phyloP scores from a whole-genome alignment of 768 basidiomycete genomes.

The Zangia roseola region DNA sequence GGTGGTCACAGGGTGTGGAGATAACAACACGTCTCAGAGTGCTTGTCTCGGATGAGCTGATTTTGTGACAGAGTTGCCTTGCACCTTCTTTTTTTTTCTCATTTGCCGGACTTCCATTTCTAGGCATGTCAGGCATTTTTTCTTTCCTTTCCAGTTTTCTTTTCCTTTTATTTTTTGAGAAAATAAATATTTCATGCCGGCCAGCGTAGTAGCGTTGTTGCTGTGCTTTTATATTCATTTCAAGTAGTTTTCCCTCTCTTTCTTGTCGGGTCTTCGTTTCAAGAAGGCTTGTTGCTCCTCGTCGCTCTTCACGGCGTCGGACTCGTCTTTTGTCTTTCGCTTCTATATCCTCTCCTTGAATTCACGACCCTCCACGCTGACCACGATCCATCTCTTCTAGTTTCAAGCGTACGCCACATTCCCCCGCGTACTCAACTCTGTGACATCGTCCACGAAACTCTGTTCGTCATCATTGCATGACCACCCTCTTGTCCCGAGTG shows the following conservation, averaged over 20 bases:
- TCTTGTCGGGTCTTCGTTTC: conserved; percentile 26
- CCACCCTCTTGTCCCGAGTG: conserved; percentile 36
- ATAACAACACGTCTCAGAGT: conserved; percentile 21
- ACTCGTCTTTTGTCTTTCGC: conserved; percentile 15
- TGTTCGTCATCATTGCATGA: conserved; percentile 40
- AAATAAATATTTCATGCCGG: conserved; percentile 11
- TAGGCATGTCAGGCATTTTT: conserved; percentile 16
- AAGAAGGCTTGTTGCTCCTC: conserved; percentile 22
- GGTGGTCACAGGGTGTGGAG: conserved; percentile 16
- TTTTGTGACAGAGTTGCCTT: conserved; percentile 14
- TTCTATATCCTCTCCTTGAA: conserved; percentile 23
- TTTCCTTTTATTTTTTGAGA: conserved; percentile 10
- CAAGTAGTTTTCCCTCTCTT: conserved; percentile 21
- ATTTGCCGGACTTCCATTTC: conserved; percentile 7
- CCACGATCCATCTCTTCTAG: conserved; percentile 37
- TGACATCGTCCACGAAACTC: conserved; percentile 40
- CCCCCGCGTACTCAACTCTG: conserved; percentile 33
- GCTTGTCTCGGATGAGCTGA: conserved; percentile 29
- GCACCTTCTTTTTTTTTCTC: conserved; percentile 12
- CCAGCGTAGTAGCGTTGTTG: conserved; percentile 17
- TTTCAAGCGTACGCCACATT: conserved; percentile 30
- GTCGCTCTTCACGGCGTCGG: conserved; percentile 25
- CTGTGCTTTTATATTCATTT: conserved; percentile 36
- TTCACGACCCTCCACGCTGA: conserved; percentile 38
- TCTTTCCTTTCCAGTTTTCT: conserved; percentile 2